Conservation (phyloP, 208 protist species). For the Herpetomonas samuelpessoai region DNA sequence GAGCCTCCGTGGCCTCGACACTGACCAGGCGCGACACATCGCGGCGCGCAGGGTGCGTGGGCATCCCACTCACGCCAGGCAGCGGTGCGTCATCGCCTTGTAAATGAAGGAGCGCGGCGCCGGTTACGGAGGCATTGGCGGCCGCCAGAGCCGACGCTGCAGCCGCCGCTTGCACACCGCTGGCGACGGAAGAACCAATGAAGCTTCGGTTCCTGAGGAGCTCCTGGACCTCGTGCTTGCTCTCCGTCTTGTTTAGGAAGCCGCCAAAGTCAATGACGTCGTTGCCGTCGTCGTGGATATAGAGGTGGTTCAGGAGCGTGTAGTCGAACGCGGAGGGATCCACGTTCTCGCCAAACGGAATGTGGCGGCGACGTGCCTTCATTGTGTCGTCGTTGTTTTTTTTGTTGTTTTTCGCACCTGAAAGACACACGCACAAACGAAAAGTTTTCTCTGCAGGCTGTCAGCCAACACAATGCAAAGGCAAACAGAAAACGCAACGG, state of each 20-base stretch:
- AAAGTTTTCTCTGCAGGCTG: no score
- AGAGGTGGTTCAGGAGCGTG: conserved; percentile 61
- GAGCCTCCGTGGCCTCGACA: conserved; percentile 55
- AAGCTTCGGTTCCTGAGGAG: conserved; percentile 49
- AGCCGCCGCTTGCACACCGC: not conserved
- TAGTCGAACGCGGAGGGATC: conserved; percentile 67
- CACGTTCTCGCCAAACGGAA: conserved; percentile 21
- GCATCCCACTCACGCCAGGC: not conserved
- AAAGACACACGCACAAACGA: no score
- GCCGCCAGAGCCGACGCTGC: not conserved
- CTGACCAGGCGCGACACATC: conserved; percentile 37
- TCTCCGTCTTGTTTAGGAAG: conserved; percentile 9
- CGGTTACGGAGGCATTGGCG: not conserved
- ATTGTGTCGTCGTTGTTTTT: no score
- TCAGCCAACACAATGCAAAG: no score
- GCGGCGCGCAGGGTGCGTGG: not conserved
- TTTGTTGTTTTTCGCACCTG: no score
- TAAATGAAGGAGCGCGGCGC: not conserved
- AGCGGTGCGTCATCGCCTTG: not conserved
- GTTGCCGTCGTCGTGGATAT: conserved; percentile 67
- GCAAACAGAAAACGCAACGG: no score
- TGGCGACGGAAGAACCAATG: not conserved
- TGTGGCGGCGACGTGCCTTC: conserved; percentile 52
- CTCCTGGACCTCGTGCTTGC: conserved; percentile 30
- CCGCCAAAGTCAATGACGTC: conserved; percentile 83